Evolutionary conservation across 2,329 filamentous ascomycete species (phyloP).

Genomic region (Ceratocystis colombiana): DNA sequence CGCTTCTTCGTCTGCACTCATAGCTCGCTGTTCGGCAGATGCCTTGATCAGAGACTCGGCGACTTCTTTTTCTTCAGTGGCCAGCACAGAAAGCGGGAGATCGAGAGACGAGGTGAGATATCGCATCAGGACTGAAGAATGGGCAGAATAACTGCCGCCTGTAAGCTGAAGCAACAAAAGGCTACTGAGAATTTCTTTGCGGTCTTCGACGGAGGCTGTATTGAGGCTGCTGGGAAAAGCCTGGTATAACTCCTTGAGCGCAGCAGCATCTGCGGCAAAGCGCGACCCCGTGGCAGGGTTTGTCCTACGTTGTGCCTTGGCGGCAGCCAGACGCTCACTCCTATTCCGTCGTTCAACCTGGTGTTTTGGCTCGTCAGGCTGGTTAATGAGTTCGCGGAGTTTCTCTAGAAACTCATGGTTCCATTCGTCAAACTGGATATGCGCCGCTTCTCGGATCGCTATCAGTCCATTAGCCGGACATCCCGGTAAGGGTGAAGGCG

Average conservation of each 20-base stretch:
- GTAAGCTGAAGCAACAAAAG: conserved; percentile 61
- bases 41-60: conserved; percentile 64
- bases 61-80: conserved; percentile 62
- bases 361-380: conserved; percentile 36
- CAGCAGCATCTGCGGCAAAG: conserved; percentile 34
- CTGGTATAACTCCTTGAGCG: conserved; percentile 44
- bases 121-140: conserved; percentile 59
- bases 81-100: conserved; percentile 51
- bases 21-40: conserved; percentile 39
- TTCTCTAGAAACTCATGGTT: conserved; percentile 22
- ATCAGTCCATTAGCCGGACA: conserved; percentile 25
- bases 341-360: conserved; percentile 40
- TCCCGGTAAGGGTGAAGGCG: conserved; percentile 17
- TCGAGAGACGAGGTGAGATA: conserved; percentile 58
- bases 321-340: conserved; percentile 33
- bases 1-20: conserved; percentile 68
- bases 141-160: conserved; percentile 62
- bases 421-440: conserved; percentile 24
- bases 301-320: conserved; percentile 24
- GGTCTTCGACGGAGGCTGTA: conserved; percentile 48
- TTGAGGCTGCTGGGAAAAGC: conserved; percentile 46
- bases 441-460: conserved; percentile 17
- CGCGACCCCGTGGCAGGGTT: conserved; percentile 33
- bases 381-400: conserved; percentile 19
- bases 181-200: conserved; percentile 56